phyloP scores from a whole-genome alignment of 495 filamentous ascomycete species.

The Cercophora scortea region DNA sequence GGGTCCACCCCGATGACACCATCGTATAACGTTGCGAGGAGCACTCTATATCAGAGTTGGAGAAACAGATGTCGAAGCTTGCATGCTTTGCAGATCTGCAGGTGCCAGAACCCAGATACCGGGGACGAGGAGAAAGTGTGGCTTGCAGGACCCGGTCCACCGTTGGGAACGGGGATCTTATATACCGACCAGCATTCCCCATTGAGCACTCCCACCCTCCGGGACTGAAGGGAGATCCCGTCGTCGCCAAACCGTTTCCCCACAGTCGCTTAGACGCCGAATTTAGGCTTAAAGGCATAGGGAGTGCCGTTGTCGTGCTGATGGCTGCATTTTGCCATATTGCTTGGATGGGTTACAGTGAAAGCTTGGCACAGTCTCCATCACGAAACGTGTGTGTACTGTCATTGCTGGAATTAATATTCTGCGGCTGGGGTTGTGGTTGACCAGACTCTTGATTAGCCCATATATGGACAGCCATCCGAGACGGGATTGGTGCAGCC shows the following conservation, averaged over 20 bases:
- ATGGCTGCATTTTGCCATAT: background rate
- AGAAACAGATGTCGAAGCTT: background rate
- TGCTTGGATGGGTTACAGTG: too few relatives aligned
- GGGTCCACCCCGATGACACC: background rate
- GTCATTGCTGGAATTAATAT: too few relatives aligned
- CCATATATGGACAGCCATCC: too few relatives aligned
- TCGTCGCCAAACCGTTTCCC: constrained; percentile 1
- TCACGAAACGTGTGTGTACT: too few relatives aligned
- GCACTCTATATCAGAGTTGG: too few relatives aligned
- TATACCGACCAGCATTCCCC: background rate
- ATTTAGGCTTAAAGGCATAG: constrained; percentile 10
- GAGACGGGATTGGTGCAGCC: too few relatives aligned
- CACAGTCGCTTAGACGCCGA: constrained; percentile 4
- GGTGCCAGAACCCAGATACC: background rate
- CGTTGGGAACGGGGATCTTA: background rate
- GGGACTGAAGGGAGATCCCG: background rate
- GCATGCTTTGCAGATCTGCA: background rate
- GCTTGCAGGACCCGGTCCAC: background rate
- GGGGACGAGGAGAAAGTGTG: background rate
- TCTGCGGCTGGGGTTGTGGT: too few relatives aligned
- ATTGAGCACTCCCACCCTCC: too few relatives aligned
- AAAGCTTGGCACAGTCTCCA: too few relatives aligned
- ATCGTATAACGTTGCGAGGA: background rate
- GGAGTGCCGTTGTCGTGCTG: background rate
- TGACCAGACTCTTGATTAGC: too few relatives aligned